Evolutionary conservation across 2,329 filamentous ascomycete genomes (phyloP).

Genomic region (Tolypocladium amazonense): DNA sequence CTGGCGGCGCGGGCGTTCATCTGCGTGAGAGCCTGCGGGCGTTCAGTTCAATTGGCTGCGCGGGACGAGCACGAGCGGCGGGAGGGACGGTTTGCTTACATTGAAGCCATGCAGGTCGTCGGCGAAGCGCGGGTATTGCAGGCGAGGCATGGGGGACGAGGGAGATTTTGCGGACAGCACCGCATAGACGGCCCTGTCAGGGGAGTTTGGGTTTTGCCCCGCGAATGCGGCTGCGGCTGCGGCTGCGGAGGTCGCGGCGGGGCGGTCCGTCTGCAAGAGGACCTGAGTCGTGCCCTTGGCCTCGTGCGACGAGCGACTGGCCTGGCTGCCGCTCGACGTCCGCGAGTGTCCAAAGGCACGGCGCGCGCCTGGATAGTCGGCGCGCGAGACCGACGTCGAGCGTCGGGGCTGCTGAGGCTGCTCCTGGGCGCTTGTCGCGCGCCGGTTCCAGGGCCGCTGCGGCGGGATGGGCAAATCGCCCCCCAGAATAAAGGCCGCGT

Average conservation of each 20-base stretch:
- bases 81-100: conserved; percentile 2
- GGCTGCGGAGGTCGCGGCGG: conserved; percentile 14
- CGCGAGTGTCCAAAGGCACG: conserved; percentile 13
- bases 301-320: conserved; percentile 12
- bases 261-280: conserved; percentile 14
- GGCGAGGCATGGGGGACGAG: conserved; percentile 3
- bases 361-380: neutral
- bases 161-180: neutral
- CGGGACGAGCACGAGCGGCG: neutral
- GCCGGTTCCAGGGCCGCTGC: conserved; percentile 2
- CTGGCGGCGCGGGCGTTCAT: conserved; percentile 25
- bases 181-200: neutral
- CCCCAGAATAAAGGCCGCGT: conserved; percentile 6
- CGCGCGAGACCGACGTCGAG: conserved; percentile 4
- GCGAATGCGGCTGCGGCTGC: conserved; percentile 7
- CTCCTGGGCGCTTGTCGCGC: conserved; percentile 1
- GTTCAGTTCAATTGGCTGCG: neutral
- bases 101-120: conserved; percentile 5
- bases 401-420: conserved; percentile 3
- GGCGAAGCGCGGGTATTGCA: neutral
- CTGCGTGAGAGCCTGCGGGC: conserved; percentile 15
- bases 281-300: neutral
- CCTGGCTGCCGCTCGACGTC: conserved; percentile 19
- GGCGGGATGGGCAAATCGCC: conserved; percentile 14
- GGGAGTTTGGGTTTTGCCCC: neutral